Evolutionary conservation across 441 rosid genomes (phyloP), one percentile per base, ranked within the genome.

Genomic region (Aleurites moluccanus): DNA sequence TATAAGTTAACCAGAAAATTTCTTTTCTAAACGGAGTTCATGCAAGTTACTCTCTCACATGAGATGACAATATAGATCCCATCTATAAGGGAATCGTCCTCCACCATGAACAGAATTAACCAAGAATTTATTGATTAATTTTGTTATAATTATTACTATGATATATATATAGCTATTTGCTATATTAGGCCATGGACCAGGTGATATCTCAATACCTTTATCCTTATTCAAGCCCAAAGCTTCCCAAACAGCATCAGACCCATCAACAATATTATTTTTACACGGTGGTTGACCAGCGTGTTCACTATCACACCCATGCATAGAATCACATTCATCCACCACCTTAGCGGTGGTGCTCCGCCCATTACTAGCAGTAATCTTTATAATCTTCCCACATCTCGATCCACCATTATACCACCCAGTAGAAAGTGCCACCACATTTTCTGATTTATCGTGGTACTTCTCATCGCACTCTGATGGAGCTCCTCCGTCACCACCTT

Each of bases 261-360:
- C 85, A 1, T 86, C 84, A 0, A 83, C 85, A 21, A 74, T 64
- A 50, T 84, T 72, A 30, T 84, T 79, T 42, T 10, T 0, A 27
- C 84, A 83, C 1, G 84, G 86, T 0, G 79, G 82, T 21, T 63
- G 80, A 4, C 25, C 3, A 0, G 82, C 83, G 60, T 82, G 87
- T 70, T 79, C 85, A 2, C 45, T 0, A 15, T 84, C 85, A 42
- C 88, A 82, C 18, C 88, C 87, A 2, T 13, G 18, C 67, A 23
- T 7, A 1, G 86, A 85, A 69, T 83, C 85, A 61, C 90, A 87
- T 69, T 87, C 86, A 28, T 83, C 86, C 15, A 85, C 90, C 70
- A 80, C 88, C 80, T 73, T 75, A 1, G 88, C 86, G 23, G 6
- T 28, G 74, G 73, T 77, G 28, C 63, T 84, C 21, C n/a, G 49